Evolutionary conservation across 2,329 filamentous ascomycete genomes (phyloP).

Genomic region (Pyrenochaeta sp.): DNA sequence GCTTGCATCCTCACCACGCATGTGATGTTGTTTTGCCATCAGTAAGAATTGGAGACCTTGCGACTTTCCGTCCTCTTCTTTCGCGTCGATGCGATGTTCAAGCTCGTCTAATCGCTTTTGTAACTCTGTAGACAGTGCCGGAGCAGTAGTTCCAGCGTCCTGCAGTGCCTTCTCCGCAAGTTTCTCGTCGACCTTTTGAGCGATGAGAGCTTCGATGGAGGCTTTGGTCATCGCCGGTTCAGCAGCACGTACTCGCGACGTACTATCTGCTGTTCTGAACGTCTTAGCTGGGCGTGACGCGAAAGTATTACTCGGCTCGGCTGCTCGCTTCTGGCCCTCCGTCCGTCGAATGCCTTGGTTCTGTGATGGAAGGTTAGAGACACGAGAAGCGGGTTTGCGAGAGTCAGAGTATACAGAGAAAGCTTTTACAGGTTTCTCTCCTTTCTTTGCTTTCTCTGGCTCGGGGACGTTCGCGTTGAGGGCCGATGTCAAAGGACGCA

Average conservation of each 20-base stretch:
- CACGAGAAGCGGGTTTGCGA: conserved; percentile 38
- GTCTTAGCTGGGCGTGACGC: conserved; percentile 52
- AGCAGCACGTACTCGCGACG: conserved; percentile 36
- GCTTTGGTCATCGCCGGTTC: conserved; percentile 61
- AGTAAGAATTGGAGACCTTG: conserved; percentile 86
- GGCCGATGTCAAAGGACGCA: conserved; percentile 78
- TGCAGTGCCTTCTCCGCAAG: conserved; percentile 76
- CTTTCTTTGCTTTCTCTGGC: conserved; percentile 59
- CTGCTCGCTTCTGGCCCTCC: conserved; percentile 56
- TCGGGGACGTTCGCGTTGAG: conserved; percentile 75
- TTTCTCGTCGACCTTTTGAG: conserved; percentile 90
- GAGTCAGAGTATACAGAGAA: conserved; percentile 86
- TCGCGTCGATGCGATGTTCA: conserved; percentile 81
- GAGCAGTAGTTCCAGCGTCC: conserved; percentile 59
- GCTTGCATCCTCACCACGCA: conserved; percentile 77
- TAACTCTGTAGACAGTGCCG: conserved; percentile 75
- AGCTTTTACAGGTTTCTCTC: conserved; percentile 77
- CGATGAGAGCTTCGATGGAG: conserved; percentile 89
- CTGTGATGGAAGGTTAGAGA: conserved; percentile 41
- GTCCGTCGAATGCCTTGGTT: conserved; percentile 45
- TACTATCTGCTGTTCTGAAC: conserved; percentile 45
- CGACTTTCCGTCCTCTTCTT: conserved; percentile 74
- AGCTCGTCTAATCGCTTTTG: conserved; percentile 83
- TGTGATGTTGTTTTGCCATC: conserved; percentile 92
- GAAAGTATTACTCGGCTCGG: conserved; percentile 48